Percentiles rank a stretch among this genome's conserved stretches.
Evolutionary conservation across 2,329 filamentous ascomycete genomes (phyloP).

Genomic region (Ophiocordyceps sinensis): DNA sequence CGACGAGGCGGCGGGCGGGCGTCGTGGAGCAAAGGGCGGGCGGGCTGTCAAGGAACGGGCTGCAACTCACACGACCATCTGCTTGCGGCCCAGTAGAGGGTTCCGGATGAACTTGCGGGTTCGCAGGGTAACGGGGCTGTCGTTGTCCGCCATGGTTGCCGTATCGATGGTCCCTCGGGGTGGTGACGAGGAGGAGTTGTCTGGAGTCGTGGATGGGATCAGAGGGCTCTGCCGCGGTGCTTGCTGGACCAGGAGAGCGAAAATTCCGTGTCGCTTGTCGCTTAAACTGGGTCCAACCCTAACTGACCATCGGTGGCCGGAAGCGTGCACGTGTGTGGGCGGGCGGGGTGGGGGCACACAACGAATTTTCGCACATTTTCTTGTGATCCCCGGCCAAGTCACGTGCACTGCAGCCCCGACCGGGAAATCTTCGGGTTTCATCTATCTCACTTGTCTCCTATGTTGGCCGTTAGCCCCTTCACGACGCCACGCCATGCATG

Average conservation of each 20-base stretch:
- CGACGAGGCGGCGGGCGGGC: not conserved
- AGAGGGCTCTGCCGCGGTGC: not conserved
- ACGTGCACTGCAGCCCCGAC: not conserved
- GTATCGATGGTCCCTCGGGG: slow-evolving; percentile 21
- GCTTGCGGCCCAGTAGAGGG: slow-evolving; percentile 95
- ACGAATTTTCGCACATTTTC: not conserved
- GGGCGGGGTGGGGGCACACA: not conserved
- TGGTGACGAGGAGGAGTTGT: slow-evolving; percentile 15
- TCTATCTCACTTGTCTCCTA: no score
- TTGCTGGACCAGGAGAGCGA: slow-evolving; percentile 10
- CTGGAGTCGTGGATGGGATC: slow-evolving; percentile 13
- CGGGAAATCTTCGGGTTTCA: no score
- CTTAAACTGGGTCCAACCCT: slow-evolving; percentile 13
- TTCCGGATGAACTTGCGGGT: slow-evolving; percentile 99
- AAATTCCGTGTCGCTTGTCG: slow-evolving; percentile 23
- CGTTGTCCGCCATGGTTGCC: slow-evolving; percentile 78
- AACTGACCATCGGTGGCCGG: not conserved
- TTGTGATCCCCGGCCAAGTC: not conserved
- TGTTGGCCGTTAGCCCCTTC: no score
- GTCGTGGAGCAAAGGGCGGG: not conserved
- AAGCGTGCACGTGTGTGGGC: not conserved
- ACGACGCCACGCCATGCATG: no score
- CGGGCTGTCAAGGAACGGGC: slow-evolving; percentile 5
- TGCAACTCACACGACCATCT: slow-evolving; percentile 94
- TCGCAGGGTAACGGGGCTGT: slow-evolving; percentile 68